Percentiles rank a stretch among this genome's conserved stretches.
These are phyloP conservation scores for Allium cepa DNA, from an alignment of 106 monocot species.

Conservation along the genomic window DNA sequence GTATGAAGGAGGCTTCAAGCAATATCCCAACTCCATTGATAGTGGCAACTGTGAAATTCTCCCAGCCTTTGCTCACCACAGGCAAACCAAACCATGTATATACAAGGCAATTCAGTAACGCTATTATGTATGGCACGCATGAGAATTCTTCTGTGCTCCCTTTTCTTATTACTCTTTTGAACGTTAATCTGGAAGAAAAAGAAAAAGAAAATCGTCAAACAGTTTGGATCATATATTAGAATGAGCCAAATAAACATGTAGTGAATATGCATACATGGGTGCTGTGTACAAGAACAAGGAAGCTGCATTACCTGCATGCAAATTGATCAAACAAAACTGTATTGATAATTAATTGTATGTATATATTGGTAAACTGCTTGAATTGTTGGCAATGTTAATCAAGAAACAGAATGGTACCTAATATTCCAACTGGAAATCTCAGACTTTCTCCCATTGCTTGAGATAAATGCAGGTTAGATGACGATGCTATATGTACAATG, in stretches of 20 bases:
- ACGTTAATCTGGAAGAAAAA: slow-evolving; percentile 42
- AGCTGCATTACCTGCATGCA: slow-evolving; percentile 50
- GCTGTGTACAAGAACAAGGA: slow-evolving; percentile 59
- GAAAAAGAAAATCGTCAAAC: not conserved
- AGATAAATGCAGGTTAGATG: too few relatives aligned
- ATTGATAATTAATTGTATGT: not conserved
- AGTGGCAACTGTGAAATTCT: slow-evolving; percentile 51
- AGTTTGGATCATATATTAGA: not conserved
- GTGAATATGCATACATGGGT: slow-evolving; percentile 31
- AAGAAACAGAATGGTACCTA: slow-evolving; percentile 24
- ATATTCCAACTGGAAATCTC: slow-evolving; percentile 36
- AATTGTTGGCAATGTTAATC: too few relatives aligned
- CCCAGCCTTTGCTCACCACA: slow-evolving; percentile 51
- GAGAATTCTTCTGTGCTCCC: slow-evolving; percentile 58
- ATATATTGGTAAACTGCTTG: not conserved
- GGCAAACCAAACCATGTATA: slow-evolving; percentile 81
- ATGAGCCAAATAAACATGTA: not conserved
- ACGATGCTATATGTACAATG: too few relatives aligned
- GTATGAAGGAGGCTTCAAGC: slow-evolving; percentile 50
- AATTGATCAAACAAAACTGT: not conserved
- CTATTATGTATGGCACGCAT: slow-evolving; percentile 60
- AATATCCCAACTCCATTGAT: slow-evolving; percentile 66
- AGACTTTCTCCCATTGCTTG: slow-evolving; percentile 26
- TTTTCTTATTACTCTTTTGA: slow-evolving; percentile 50
- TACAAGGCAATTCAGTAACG: slow-evolving; percentile 58